A percentile compares a stretch with the other conserved stretches of the same genome.
phyloP scores from a whole-genome alignment of 768 basidiomycete species.

The Mycena rebaudengoi region DNA sequence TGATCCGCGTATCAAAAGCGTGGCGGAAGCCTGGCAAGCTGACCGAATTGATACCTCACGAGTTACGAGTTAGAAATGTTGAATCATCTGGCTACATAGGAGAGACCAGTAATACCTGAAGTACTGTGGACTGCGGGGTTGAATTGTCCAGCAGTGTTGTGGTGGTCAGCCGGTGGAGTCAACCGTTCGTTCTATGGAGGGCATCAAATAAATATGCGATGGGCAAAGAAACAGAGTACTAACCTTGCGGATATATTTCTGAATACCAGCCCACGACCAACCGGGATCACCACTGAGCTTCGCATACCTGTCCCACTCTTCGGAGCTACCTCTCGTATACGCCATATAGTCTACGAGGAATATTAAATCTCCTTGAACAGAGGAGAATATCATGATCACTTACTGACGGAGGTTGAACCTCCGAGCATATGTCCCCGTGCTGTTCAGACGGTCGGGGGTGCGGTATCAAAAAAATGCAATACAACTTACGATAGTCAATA shows the following conservation, averaged over 20 bases:
- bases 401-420: constrained; percentile 42
- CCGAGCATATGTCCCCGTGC: constrained; percentile 42
- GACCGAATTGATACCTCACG: constrained; percentile 36
- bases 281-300: constrained; percentile 51
- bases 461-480: neutral
- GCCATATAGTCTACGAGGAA: constrained; percentile 31
- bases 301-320: constrained; percentile 64
- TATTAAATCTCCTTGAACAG: neutral
- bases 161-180: too few species aligned
- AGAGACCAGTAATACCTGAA: too few species aligned
- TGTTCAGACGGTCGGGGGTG: neutral
- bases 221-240: neutral
- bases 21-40: constrained; percentile 36
- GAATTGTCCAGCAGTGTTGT: too few species aligned
- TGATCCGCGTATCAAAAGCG: constrained; percentile 35
- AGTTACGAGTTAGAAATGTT: too few species aligned
- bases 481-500: constrained; percentile 24
- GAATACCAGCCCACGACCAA: constrained; percentile 47
- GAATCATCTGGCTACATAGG: too few species aligned
- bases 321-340: constrained; percentile 40
- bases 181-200: constrained; percentile 41
- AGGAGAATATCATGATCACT: constrained; percentile 20
- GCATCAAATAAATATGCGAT: neutral
- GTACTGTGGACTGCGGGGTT: constrained; percentile 41
- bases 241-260: constrained; percentile 36